Base-by-base conservation (phyloP, 306 rosid species). In the Hylodesmum podocarpum region DNA sequence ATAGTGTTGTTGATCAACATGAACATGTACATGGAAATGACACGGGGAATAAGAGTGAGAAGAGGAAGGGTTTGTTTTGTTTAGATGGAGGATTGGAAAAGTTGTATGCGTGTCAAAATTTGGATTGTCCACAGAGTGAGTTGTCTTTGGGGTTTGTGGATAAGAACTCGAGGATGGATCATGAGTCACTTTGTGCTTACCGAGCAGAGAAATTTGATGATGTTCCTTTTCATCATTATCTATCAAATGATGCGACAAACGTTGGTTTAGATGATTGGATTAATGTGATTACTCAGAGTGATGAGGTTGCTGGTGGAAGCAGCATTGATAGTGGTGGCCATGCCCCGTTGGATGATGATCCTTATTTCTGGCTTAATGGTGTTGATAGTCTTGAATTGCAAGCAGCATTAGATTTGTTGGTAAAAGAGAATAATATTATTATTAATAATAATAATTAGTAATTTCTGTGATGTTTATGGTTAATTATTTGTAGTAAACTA, bases 261-360 rank as follows among this genome's bases (percentile, higher is more conserved):
- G 37, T 33, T 0, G 59, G 75, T 53, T 66, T 80, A 15, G 86
- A 76, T 22, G 91, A 89, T 25, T 86, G 89, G 89, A 65, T 82
- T 78, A 80, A 78, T 21, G 9, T 78, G 81, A 84, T 67, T 16
- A 50, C 69, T 74, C 13, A 37, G 13, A 57, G 24, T 50, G 84
- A 74, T 70, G 73, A 50, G 11, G 40, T 5, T 28, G 61, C 49
- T 0, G 70, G 67, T 15, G 68, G 46, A 40, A 28, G 33, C 11
- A 74, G 65, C 5, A 37, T n/a, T n/a, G n/a, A n/a, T n/a, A n/a
- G n/a, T n/a, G n/a, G n/a, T n/a, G n/a, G n/a, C n/a, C n/a, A n/a
- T n/a, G n/a, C n/a, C n/a, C n/a, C 22, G n/a, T 18, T 47, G 2
- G 89, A 54, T 57, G 37, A 59, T 19, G 63, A 75, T 41, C 82